These are phyloP conservation scores for Elsinoe fawcettii DNA, from an alignment of 2,329 filamentous ascomycete genomes.

Conservation along the genomic window DNA sequence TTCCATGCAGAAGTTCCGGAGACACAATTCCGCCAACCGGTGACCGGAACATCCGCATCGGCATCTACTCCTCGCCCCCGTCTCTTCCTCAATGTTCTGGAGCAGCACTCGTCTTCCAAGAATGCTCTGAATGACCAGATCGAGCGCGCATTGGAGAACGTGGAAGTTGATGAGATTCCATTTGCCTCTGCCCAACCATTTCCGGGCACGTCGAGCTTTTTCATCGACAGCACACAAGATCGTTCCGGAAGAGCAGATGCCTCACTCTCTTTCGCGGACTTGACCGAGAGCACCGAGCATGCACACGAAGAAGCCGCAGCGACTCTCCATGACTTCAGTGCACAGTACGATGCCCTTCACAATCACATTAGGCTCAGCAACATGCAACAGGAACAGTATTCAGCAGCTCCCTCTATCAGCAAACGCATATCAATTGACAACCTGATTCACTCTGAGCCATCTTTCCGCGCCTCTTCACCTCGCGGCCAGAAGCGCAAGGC, in stretches of 20 bases:
- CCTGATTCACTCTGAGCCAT: background rate
- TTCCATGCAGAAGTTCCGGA: background rate
- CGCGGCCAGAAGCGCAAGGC: background rate
- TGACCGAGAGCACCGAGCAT: background rate
- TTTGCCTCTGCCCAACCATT: background rate
- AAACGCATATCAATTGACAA: conserved; percentile 4
- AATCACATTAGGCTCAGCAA: background rate
- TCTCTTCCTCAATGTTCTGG: background rate
- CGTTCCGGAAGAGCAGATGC: background rate
- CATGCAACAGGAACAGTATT: background rate
- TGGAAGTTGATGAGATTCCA: background rate
- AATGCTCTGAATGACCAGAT: background rate
- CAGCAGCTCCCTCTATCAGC: background rate
- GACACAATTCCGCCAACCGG: background rate
- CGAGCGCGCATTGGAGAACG: background rate
- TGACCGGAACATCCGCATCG: background rate
- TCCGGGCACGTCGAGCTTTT: background rate
- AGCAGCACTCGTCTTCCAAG: background rate
- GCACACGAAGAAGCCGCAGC: background rate
- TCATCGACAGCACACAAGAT: background rate
- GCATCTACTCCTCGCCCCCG: background rate
- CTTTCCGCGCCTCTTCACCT: background rate
- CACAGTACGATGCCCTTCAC: background rate
- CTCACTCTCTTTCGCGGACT: background rate
- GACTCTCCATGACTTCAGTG: background rate